These are phyloP conservation scores for Pythium sukuiense DNA, from an alignment of 352 stramenopile genomes.

Conservation along the genomic window DNA sequence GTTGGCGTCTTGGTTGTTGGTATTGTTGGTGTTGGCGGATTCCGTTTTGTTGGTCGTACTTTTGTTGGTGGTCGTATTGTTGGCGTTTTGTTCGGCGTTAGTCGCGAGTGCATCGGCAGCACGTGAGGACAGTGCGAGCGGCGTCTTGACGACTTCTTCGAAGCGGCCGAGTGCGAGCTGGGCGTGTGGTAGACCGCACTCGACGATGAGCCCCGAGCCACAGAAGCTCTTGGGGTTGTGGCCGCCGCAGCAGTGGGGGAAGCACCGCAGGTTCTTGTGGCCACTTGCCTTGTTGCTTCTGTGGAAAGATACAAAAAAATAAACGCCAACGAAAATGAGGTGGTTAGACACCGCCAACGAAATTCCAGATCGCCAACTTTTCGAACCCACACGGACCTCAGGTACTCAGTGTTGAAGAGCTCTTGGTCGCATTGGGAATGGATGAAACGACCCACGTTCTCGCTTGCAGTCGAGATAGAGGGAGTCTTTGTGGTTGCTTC, in stretches of 20 bases:
- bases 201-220: conserved; percentile 72
- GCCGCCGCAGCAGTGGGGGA: conserved; percentile 80
- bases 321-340: conserved; percentile 10
- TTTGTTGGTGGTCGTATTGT: conserved; percentile 5
- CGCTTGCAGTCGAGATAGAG: background rate
- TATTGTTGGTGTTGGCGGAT: conserved; percentile 7
- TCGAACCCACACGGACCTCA: conserved; percentile 38
- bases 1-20: conserved; percentile 9
- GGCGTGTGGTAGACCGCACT: conserved; percentile 55
- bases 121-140: background rate
- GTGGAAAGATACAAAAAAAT: no score
- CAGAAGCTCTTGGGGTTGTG: conserved; percentile 88
- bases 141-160: conserved; percentile 42
- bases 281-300: conserved; percentile 87
- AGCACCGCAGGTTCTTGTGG: conserved; percentile 84
- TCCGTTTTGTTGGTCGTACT: background rate
- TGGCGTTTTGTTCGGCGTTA: background rate
- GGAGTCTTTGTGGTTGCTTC: background rate
- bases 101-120: background rate
- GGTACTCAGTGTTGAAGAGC: conserved; percentile 74
- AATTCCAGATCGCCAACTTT: background rate
- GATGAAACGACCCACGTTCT: conserved; percentile 36
- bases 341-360: conserved; percentile 7
- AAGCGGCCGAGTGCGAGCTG: conserved; percentile 71
- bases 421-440: conserved; percentile 76